These are phyloP conservation scores for Penicillium sp. DNA, from an alignment of 2,329 filamentous ascomycete species.

Conservation along the genomic window DNA sequence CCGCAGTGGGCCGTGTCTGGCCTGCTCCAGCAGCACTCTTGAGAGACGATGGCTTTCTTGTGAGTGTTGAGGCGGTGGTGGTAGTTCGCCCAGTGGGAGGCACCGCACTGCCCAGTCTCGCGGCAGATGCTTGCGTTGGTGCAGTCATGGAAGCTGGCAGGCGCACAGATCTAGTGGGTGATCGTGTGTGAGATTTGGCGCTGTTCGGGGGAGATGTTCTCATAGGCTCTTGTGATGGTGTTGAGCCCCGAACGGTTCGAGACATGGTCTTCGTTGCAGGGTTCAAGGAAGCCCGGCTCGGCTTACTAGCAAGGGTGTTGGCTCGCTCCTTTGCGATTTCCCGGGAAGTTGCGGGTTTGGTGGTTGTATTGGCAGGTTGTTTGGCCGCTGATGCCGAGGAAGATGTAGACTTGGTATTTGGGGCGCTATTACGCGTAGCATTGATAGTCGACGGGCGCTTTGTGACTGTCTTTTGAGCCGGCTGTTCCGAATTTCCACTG, in stretches of 20 bases:
- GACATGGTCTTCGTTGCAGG: slow-evolving; percentile 27
- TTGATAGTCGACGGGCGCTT: slow-evolving; percentile 36
- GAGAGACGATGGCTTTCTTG: slow-evolving; percentile 40
- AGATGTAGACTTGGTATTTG: slow-evolving; percentile 19
- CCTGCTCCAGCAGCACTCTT: slow-evolving; percentile 26
- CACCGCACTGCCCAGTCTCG: slow-evolving; percentile 29
- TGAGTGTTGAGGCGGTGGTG: slow-evolving; percentile 27
- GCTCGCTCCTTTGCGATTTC: slow-evolving; percentile 31
- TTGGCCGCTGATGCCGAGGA: slow-evolving; percentile 19
- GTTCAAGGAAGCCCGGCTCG: slow-evolving; percentile 34
- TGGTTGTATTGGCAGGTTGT: slow-evolving; percentile 14
- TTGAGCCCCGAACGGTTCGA: slow-evolving; percentile 30
- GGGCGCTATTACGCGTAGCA: slow-evolving; percentile 25
- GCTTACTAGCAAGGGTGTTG: slow-evolving; percentile 31
- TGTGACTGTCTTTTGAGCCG: slow-evolving; percentile 24
- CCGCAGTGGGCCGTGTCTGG: slow-evolving; percentile 25
- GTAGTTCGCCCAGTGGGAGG: slow-evolving; percentile 30
- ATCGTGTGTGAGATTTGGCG: slow-evolving; percentile 37
- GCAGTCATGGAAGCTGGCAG: slow-evolving; percentile 43
- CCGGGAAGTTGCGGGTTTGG: slow-evolving; percentile 29
- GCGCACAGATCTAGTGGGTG: slow-evolving; percentile 43
- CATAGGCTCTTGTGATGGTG: slow-evolving; percentile 29
- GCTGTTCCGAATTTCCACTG: slow-evolving; percentile 15
- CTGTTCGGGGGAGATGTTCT: slow-evolving; percentile 25
- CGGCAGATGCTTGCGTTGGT: slow-evolving; percentile 42